These are phyloP conservation scores for Coccinonectria pachysandricola DNA, from an alignment of 2,329 filamentous ascomycete genomes.

Conservation along the genomic window DNA sequence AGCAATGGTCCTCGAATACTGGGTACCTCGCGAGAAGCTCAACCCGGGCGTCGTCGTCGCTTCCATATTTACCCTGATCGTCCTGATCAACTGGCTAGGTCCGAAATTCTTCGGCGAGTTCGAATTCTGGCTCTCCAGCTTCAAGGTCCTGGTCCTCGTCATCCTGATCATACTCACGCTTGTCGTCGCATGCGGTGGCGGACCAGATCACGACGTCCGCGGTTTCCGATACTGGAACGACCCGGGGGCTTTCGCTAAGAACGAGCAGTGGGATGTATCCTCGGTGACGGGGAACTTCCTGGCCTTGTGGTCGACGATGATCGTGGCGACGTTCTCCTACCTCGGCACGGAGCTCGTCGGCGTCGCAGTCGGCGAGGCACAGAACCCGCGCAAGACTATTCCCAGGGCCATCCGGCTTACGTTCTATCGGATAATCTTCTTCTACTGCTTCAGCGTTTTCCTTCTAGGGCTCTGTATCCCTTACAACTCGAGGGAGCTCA, in stretches of 20 bases:
- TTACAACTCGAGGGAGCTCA: slow-evolving; percentile 25
- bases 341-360: slow-evolving; percentile 31
- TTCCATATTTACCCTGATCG: slow-evolving; percentile 26
- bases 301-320: slow-evolving; percentile 35
- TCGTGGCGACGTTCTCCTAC: slow-evolving; percentile 38
- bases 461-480: slow-evolving; percentile 28
- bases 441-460: slow-evolving; percentile 28
- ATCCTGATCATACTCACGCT: slow-evolving; percentile 39
- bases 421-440: slow-evolving; percentile 26
- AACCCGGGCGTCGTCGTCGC: slow-evolving; percentile 59
- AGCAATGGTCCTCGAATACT: slow-evolving; percentile 65
- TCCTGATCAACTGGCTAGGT: slow-evolving; percentile 27
- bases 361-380: slow-evolving; percentile 24
- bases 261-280: no score
- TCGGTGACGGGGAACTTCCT: no score
- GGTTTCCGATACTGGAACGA: slow-evolving; percentile 35
- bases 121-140: slow-evolving; percentile 37
- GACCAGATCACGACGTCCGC: slow-evolving; percentile 29
- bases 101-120: slow-evolving; percentile 42
- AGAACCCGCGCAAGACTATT: slow-evolving; percentile 24
- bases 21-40: slow-evolving; percentile 51
- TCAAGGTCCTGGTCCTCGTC: slow-evolving; percentile 39
- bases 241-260: no score
- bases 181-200: slow-evolving; percentile 36
- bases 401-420: slow-evolving; percentile 24